Evolutionary conservation across 306 rosid genomes (phyloP), one percentile per base, ranked within the genome.

Genomic region (Hippophae rhamnoides): DNA sequence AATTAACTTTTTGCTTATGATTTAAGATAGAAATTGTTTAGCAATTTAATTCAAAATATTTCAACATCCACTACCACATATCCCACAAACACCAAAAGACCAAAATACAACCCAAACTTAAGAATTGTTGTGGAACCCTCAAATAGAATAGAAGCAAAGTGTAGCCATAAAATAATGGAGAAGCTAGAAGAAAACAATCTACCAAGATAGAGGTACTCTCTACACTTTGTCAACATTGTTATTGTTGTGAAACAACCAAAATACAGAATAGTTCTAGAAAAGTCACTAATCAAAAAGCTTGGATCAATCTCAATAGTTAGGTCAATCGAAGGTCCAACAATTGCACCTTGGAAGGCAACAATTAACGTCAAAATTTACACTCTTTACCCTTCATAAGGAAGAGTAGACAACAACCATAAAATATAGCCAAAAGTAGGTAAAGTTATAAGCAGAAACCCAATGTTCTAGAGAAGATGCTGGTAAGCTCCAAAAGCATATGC

Each of bases 141-240:
- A 40, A 87, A 90, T 54, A 87, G 9, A 62, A 85, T 70, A 58
- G 96, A 81, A 48, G 95, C 95, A 53, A 83, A 83, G 26, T 78
- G 98, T 73, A 90, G 18, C 96, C 96, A 90, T 56, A 87, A 50
- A 8, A 90, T 85, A 46, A 87, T 78, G 62, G 95, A 85, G 61
- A 90, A 13, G 18, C 98, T 96, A 41, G 98, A 90, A 62, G 96
- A 87, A 52, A 90, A 84, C 58, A 90, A 64, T 50, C 94, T 96
- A 54, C 98, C 96, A 31, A 90, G 87, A 74, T 90, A 90, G 46
- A 90, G 92, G 64, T 78, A 90, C 70, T 90, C 98, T 71, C 98
- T 81, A 18, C 98, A 95, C 76, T 74, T 85, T 38, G 96, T 90
- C 58, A 90, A 80, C 78, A 87, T 74, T 54, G 98, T 85, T 57